Percentiles rank a stretch among this genome's conserved stretches.
Conservation (phyloP, 805 yeast genomes). For the Peterozyma xylosa region DNA sequence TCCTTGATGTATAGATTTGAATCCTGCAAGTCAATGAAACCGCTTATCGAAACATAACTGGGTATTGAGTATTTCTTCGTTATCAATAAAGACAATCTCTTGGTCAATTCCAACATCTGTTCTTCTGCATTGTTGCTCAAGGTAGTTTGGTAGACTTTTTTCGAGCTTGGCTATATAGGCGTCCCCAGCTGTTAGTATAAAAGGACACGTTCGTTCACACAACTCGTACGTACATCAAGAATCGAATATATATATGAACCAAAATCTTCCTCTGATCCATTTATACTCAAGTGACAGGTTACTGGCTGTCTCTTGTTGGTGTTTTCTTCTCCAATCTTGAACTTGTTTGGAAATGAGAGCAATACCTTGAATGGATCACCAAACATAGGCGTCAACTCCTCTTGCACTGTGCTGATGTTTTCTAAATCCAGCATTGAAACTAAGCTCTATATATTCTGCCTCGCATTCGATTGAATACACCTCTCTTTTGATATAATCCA, state of each 20-base stretch:
- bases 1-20: slow-evolving; percentile 20
- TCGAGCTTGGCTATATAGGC: slow-evolving; percentile 5
- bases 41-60: slow-evolving; percentile 37
- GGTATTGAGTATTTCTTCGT: slow-evolving; percentile 33
- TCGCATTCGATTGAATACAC: not conserved
- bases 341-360: slow-evolving; percentile 3
- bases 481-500: not conserved
- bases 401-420: slow-evolving; percentile 9
- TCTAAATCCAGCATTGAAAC: no score
- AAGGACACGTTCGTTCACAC: not conserved
- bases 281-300: slow-evolving; percentile 24
- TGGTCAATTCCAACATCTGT: slow-evolving; percentile 31
- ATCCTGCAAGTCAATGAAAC: slow-evolving; percentile 27
- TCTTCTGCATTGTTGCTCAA: slow-evolving; percentile 32
- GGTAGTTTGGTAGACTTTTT: slow-evolving; percentile 31
- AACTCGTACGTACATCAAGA: slow-evolving; percentile 18
- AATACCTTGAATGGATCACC: slow-evolving; percentile 19
- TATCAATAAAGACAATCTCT: slow-evolving; percentile 32
- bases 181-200: slow-evolving; percentile 2
- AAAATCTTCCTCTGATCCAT: slow-evolving; percentile 21
- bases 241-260: slow-evolving; percentile 39
- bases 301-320: slow-evolving; percentile 24
- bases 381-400: slow-evolving; percentile 15
- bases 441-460: no score
- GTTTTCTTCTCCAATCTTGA: slow-evolving; percentile 11